Evolutionary conservation across 495 filamentous ascomycete species (phyloP).

Genomic region (Cladorrhinum samala): DNA sequence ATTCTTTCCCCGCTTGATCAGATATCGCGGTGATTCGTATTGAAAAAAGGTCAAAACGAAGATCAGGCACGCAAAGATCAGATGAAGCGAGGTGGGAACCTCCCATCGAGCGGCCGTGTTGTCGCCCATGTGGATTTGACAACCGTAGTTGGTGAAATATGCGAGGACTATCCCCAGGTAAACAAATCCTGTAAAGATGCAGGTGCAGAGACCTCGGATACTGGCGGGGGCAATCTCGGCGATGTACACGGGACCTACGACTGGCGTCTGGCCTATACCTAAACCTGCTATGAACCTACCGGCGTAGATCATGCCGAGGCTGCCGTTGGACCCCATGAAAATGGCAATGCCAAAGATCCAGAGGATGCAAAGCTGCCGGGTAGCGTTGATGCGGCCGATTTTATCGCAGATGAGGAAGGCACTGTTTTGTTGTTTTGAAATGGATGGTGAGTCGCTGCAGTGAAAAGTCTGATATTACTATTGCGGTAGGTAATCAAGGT

Average conservation of each 20-base stretch:
- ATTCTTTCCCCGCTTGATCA: conserved; percentile 46
- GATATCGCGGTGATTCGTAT: conserved; percentile 54
- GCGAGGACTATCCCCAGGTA: conserved; percentile 58
- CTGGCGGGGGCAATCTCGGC: conserved; percentile 57
- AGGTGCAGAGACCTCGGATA: conserved; percentile 62
- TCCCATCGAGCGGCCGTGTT: conserved; percentile 53
- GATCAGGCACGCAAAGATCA: conserved; percentile 67
- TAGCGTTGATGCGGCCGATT: conserved; percentile 64
- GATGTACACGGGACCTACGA: conserved; percentile 56
- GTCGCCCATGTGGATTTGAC: conserved; percentile 52
- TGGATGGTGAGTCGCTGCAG: no score
- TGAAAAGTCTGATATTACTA: no score
- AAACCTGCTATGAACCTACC: conserved; percentile 64
- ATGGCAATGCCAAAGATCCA: conserved; percentile 66
- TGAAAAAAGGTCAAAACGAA: conserved; percentile 58
- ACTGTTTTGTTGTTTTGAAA: conserved; percentile 9
- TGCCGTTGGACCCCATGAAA: conserved; percentile 49
- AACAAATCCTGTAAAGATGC: conserved; percentile 59
- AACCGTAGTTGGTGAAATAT: conserved; percentile 53
- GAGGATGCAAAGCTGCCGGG: conserved; percentile 56
- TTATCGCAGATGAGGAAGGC: conserved; percentile 63
- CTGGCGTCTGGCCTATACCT: conserved; percentile 61
- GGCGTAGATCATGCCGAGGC: conserved; percentile 48
- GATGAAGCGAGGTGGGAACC: conserved; percentile 62
- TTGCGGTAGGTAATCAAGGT: no score